phyloP scores from a whole-genome alignment of 2,329 filamentous ascomycete species.

The Cytospora schulzeri region DNA sequence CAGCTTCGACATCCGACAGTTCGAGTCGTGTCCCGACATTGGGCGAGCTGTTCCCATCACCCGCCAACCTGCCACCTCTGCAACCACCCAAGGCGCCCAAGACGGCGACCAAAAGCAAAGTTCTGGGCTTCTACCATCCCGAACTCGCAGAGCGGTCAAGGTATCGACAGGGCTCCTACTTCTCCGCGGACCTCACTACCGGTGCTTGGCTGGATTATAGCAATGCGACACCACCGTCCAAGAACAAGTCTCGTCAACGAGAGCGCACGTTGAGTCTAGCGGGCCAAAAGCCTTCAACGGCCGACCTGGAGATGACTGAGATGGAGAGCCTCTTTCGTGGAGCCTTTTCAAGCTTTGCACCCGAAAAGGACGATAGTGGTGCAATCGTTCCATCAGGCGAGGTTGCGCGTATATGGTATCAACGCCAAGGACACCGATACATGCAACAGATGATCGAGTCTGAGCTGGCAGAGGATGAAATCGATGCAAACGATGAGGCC shows the following conservation, averaged over 20 bases:
- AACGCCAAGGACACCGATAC: slow-evolving; percentile 65
- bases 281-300: slow-evolving; percentile 58
- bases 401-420: slow-evolving; percentile 76
- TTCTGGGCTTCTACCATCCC: slow-evolving; percentile 41
- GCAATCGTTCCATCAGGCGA: slow-evolving; percentile 69
- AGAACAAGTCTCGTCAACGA: slow-evolving; percentile 64
- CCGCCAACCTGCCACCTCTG: slow-evolving; percentile 64
- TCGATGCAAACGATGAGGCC: slow-evolving; percentile 40
- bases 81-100: slow-evolving; percentile 74
- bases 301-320: slow-evolving; percentile 63
- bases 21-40: slow-evolving; percentile 61
- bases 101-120: slow-evolving; percentile 63
- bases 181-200: slow-evolving; percentile 64
- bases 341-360: slow-evolving; percentile 80
- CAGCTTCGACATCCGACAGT: slow-evolving; percentile 49
- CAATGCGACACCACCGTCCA: slow-evolving; percentile 60
- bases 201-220: slow-evolving; percentile 73
- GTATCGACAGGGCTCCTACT: slow-evolving; percentile 62
- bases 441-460: slow-evolving; percentile 66
- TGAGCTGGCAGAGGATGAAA: slow-evolving; percentile 43
- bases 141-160: slow-evolving; percentile 53
- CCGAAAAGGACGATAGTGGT: slow-evolving; percentile 71
- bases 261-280: slow-evolving; percentile 71
- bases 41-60: slow-evolving; percentile 73
- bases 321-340: slow-evolving; percentile 75